A percentile compares a stretch with the other conserved stretches of the same genome.
phyloP scores from a whole-genome alignment of 2,329 filamentous ascomycete species.

The Fusarium proliferatum region DNA sequence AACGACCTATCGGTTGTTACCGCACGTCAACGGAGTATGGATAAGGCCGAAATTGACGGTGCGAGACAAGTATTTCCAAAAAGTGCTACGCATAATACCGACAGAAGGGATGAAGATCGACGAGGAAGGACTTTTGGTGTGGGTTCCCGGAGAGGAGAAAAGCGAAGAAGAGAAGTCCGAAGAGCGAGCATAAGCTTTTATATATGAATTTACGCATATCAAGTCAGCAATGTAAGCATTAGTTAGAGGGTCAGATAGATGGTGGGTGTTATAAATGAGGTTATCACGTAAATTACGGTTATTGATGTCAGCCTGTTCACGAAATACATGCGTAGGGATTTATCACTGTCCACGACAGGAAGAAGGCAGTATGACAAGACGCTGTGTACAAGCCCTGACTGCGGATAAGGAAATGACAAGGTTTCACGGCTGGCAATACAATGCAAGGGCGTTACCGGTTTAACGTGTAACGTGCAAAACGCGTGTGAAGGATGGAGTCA shows the following conservation, averaged over 20 bases:
- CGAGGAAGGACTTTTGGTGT: conserved; percentile 72
- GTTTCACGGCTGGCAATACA: conserved; percentile 6
- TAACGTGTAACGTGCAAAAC: conserved; percentile 7
- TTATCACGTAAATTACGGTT: conserved; percentile 17
- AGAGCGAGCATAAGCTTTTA: conserved; percentile 2
- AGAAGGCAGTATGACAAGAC: conserved; percentile 6
- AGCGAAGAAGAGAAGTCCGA: conserved; percentile 18
- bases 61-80: conserved; percentile 92
- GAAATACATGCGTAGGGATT: not conserved
- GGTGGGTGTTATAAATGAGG: conserved; percentile 17
- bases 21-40: conserved; percentile 74
- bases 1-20: conserved; percentile 79
- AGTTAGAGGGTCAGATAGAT: conserved; percentile 19
- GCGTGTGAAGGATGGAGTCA: not conserved
- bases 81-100: conserved; percentile 82
- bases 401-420: conserved; percentile 2
- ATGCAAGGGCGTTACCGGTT: conserved; percentile 12
- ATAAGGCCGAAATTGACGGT: conserved; percentile 80
- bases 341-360: not conserved
- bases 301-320: not conserved
- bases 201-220: not conserved
- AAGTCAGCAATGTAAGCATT: not conserved
- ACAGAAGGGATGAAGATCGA: conserved; percentile 77
- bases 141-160: conserved; percentile 60
- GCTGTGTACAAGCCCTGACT: not conserved